Evolutionary conservation across 352 stramenopile species (phyloP).

Genomic region (Globisporangium heterothallicum): DNA sequence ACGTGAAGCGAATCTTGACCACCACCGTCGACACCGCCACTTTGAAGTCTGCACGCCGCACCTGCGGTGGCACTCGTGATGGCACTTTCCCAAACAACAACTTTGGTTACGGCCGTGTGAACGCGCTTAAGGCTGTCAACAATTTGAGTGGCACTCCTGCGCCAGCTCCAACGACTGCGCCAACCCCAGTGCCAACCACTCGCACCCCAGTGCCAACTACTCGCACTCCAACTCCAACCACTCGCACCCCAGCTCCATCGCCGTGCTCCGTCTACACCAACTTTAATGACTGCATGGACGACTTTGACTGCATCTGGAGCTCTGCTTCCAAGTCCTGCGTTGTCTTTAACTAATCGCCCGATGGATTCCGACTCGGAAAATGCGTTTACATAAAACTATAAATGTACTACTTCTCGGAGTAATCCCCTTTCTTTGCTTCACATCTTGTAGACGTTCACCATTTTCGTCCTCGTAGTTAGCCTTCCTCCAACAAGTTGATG

Average conservation of each 20-base stretch:
- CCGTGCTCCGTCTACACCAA: not conserved
- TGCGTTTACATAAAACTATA: no score
- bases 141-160: not conserved
- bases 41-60: slow-evolving; percentile 7
- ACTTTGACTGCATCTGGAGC: slow-evolving; percentile 3
- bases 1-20: slow-evolving; percentile 12
- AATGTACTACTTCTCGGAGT: no score
- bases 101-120: slow-evolving; percentile 28
- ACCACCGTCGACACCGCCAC: slow-evolving; percentile 12
- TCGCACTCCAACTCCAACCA: not conserved
- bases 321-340: not conserved
- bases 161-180: not conserved
- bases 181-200: not conserved
- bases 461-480: no score
- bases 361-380: no score
- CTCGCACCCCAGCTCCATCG: not conserved
- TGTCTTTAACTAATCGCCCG: no score
- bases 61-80: slow-evolving; percentile 11
- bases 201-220: not conserved
- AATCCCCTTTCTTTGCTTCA: no score
- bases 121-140: slow-evolving; percentile 14
- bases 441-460: no score
- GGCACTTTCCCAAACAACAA: slow-evolving; percentile 26
- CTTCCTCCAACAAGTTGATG: no score
- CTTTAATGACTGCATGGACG: slow-evolving; percentile 5